Percentiles rank a stretch among this genome's conserved stretches.
phyloP scores from a whole-genome alignment of 805 yeast genomes.

The Candida nitratophila region DNA sequence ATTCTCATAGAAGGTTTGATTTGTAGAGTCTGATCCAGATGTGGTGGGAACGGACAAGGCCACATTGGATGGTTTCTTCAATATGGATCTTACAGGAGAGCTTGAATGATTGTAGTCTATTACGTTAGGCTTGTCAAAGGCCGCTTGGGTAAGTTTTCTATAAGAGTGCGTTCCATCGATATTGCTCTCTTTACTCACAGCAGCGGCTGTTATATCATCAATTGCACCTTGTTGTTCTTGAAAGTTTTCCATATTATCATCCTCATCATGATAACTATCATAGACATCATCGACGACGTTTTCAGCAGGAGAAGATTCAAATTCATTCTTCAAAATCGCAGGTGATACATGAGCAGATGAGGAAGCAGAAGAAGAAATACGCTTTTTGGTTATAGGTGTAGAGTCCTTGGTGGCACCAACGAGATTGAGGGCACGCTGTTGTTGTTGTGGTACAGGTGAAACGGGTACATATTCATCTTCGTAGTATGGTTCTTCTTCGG shows the following conservation, averaged over 20 bases:
- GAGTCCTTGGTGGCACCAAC: background rate
- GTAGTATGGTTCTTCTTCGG: background rate
- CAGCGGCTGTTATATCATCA: background rate
- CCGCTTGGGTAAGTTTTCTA: conserved; percentile 11
- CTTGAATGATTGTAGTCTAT: background rate
- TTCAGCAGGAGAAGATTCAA: conserved; percentile 1
- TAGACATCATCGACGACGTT: conserved; percentile 10
- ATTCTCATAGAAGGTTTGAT: background rate
- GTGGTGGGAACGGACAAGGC: background rate
- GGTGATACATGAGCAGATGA: conserved; percentile 1
- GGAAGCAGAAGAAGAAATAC: background rate
- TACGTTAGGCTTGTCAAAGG: conserved; percentile 1
- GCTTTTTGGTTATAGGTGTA: background rate
- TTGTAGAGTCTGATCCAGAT: background rate
- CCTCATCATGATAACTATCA: conserved; percentile 7
- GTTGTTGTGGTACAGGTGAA: background rate
- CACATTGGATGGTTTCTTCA: conserved; percentile 6
- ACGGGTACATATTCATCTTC: background rate
- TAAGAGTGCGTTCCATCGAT: conserved; percentile 6
- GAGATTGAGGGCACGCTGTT: background rate
- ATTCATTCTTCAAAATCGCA: conserved; percentile 1
- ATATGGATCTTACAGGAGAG: conserved; percentile 16
- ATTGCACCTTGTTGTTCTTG: no score
- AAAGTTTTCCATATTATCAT: background rate
- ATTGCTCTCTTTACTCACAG: background rate